Conservation (phyloP, 495 filamentous ascomycete genomes). For the Lasiosphaeria ovina region DNA sequence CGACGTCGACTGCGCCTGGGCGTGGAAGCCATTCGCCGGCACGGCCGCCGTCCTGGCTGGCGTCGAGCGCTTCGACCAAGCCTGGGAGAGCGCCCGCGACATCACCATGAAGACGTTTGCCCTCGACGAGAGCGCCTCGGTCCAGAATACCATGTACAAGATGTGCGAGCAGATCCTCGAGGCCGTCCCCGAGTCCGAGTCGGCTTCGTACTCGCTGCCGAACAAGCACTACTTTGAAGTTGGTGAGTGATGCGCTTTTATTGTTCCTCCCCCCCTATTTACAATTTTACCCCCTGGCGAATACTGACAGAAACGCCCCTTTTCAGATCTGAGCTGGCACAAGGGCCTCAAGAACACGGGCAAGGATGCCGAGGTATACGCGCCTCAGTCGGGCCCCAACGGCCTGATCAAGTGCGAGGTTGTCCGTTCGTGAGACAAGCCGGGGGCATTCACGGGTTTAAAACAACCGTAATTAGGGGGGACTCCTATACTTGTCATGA, state of each 20-base stretch:
- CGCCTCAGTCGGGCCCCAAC: slow-evolving; percentile 88
- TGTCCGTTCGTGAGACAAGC: slow-evolving; percentile 48
- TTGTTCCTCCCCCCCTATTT: background rate
- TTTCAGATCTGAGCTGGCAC: slow-evolving; percentile 87
- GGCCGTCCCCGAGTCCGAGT: slow-evolving; percentile 65
- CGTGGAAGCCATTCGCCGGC: slow-evolving; percentile 68
- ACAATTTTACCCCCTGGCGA: background rate
- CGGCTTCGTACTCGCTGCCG: slow-evolving; percentile 79
- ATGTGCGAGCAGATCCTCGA: slow-evolving; percentile 89
- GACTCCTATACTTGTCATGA: too few relatives aligned
- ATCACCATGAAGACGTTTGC: slow-evolving; percentile 93
- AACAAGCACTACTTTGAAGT: slow-evolving; percentile 99
- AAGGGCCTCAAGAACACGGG: slow-evolving; percentile 96
- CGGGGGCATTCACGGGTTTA: background rate
- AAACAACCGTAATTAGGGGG: too few relatives aligned
- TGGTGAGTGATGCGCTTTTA: slow-evolving; percentile 56
- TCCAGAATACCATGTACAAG: slow-evolving; percentile 98
- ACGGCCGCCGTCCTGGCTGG: slow-evolving; percentile 67
- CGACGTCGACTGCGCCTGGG: slow-evolving; percentile 82
- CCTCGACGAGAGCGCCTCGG: slow-evolving; percentile 84
- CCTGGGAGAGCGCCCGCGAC: slow-evolving; percentile 69
- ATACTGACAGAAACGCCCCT: background rate
- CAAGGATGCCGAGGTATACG: slow-evolving; percentile 93
- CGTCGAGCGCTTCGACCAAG: slow-evolving; percentile 68
- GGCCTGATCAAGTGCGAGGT: slow-evolving; percentile 96